Base-by-base conservation (phyloP, 495 filamentous ascomycete genomes). In the Penicillium argentinense region DNA sequence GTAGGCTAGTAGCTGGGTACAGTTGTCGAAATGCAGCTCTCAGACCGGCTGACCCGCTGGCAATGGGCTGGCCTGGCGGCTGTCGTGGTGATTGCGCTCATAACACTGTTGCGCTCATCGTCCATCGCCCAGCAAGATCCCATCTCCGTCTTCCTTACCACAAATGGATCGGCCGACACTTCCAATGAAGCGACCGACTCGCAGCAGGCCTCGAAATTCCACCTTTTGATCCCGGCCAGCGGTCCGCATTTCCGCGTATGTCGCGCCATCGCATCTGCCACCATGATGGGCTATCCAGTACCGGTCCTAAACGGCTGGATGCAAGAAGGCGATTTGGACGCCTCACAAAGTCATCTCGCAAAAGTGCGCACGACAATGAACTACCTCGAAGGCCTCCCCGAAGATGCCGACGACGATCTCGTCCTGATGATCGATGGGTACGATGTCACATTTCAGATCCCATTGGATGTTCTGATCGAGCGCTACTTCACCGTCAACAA, bases 281-380 rank as follows among this genome's bases (percentile, higher is more conserved):
- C 34, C 3, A 39, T 49, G 13, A 41, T 55, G 28, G 52, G 52
- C 3, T 55, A 55, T 19, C 46, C 52, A 1, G 42, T 45, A 6
- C 34, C 52, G 3, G 47, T 50, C 13, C 37, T 55, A 21, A 55
- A 50, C 24, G 52, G 52, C n/a, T 55, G 52, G 52, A 50, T 37
- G 18, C 41, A 55, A 21, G 29, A 48, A 13, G 52, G 46, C 2
- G 52, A 50, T 12, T 21, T 55, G 22, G 52, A 55, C 33, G 52
- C 52, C 1, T 42, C 46, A 8, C 40, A 45, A 17, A 49, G 45
- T 6, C 52, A 55, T 33, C 21, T 55, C 5, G 46, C 46, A 14
- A 55, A 55, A 39, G 52, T 50, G 5, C 51, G 51, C 45, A 54
- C 41, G 18, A 46, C 49, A 4, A 37, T 54, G 45, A 39, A 43